These are phyloP conservation scores for Scleromitrula shiraiana DNA, from an alignment of 2,329 filamentous ascomycete genomes.

Conservation along the genomic window DNA sequence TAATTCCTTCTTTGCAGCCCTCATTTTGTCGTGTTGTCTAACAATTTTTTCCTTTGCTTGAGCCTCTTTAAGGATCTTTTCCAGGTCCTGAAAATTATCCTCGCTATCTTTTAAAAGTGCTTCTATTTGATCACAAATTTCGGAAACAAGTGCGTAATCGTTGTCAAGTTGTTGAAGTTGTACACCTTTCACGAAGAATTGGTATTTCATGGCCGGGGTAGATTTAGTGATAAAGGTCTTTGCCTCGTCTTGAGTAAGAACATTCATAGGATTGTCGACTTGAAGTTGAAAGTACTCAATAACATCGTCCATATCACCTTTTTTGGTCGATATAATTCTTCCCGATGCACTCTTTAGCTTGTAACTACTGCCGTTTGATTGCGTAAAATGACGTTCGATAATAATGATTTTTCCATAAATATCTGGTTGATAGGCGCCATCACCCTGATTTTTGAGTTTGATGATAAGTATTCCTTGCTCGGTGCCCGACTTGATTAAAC, in stretches of 20 bases:
- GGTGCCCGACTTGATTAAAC: constrained; percentile 80
- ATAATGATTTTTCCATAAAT: constrained; percentile 78
- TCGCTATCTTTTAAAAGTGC: constrained; percentile 52
- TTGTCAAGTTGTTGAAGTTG: constrained; percentile 87
- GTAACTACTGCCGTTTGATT: constrained; percentile 61
- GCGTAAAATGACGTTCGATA: constrained; percentile 84
- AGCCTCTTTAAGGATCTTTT: constrained; percentile 51
- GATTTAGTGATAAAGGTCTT: constrained; percentile 87
- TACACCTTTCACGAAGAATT: constrained; percentile 90
- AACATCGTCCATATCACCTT: constrained; percentile 82
- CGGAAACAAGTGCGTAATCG: constrained; percentile 79
- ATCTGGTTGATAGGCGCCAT: constrained; percentile 75
- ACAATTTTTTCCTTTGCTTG: constrained; percentile 56
- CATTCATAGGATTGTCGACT: constrained; percentile 93
- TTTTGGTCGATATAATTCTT: constrained; percentile 71
- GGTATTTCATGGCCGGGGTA: constrained; percentile 79
- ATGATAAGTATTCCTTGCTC: constrained; percentile 72
- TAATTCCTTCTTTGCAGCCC: constrained; percentile 50
- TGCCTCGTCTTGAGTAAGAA: constrained; percentile 91
- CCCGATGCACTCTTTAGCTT: constrained; percentile 71
- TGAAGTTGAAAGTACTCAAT: constrained; percentile 89
- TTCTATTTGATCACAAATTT: constrained; percentile 66
- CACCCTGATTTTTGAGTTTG: constrained; percentile 82
- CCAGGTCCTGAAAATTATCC: constrained; percentile 55
- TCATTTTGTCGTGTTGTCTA: constrained; percentile 57